Evolutionary conservation across 75 land plant species (phyloP).

Genomic region (Azolla pinnata): DNA sequence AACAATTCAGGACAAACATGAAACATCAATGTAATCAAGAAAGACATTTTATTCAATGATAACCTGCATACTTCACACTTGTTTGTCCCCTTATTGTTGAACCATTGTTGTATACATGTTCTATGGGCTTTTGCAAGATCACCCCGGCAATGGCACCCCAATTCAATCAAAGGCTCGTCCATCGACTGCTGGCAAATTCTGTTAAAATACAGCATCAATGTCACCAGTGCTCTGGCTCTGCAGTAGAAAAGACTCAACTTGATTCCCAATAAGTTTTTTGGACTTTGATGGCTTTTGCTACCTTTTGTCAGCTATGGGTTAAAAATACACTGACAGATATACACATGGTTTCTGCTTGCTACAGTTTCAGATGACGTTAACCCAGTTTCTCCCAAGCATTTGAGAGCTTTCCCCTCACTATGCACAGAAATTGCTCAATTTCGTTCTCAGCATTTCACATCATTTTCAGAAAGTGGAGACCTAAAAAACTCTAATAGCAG

Average conservation of each 20-base stretch:
- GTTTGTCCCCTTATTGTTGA: conserved; percentile 74
- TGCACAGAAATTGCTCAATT: no score
- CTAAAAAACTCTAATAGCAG: no score
- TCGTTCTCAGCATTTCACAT: no score
- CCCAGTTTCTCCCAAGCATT: no score
- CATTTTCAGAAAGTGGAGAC: no score
- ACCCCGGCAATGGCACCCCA: conserved; percentile 86
- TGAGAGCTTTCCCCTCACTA: no score
- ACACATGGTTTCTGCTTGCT: no score
- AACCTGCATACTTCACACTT: conserved; percentile 95
- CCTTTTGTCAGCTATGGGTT: not conserved
- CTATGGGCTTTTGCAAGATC: conserved; percentile 76
- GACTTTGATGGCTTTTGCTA: not conserved
- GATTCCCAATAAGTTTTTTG: not conserved
- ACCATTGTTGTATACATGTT: conserved; percentile 75
- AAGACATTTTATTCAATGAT: conserved; percentile 3
- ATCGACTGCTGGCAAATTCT: conserved; percentile 79
- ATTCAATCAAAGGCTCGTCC: conserved; percentile 62
- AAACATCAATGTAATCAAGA: not conserved
- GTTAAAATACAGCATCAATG: conserved; percentile 1
- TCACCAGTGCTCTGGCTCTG: not conserved
- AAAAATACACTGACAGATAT: not conserved
- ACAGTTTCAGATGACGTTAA: not conserved
- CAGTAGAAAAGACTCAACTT: not conserved
- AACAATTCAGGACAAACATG: conserved; percentile 1